A percentile compares a stretch with the other conserved stretches of the same genome.
These are phyloP conservation scores for Aspergillus cristatus DNA, from an alignment of 495 filamentous ascomycete species.

Conservation along the genomic window DNA sequence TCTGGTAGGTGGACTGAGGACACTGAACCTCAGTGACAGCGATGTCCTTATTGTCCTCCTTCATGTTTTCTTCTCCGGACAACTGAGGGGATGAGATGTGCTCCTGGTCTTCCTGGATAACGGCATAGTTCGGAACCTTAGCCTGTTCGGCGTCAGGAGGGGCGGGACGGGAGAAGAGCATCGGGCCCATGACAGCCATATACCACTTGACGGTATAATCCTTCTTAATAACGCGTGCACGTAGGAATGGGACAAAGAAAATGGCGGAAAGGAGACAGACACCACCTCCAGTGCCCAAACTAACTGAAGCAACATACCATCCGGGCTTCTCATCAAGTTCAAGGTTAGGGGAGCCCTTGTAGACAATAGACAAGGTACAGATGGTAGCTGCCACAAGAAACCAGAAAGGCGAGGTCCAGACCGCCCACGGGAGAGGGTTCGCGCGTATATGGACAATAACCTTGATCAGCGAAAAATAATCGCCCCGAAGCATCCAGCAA, in stretches of 20 bases:
- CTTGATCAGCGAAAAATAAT: slow-evolving; percentile 55
- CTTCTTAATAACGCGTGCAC: slow-evolving; percentile 45
- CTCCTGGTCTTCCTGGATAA: slow-evolving; percentile 36
- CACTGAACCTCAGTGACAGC: slow-evolving; percentile 25
- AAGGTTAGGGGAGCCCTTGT: slow-evolving; percentile 53
- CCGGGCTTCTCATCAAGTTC: slow-evolving; percentile 44
- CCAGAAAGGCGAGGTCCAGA: slow-evolving; percentile 50
- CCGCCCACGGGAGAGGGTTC: slow-evolving; percentile 47
- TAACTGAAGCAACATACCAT: slow-evolving; percentile 48
- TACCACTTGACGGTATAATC: slow-evolving; percentile 46
- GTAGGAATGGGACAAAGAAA: slow-evolving; percentile 52
- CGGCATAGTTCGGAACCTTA: slow-evolving; percentile 46
- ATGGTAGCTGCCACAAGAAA: slow-evolving; percentile 50
- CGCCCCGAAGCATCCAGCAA: slow-evolving; percentile 46
- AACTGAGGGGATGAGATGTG: slow-evolving; percentile 15
- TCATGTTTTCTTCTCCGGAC: slow-evolving; percentile 25
- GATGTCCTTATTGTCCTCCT: slow-evolving; percentile 36
- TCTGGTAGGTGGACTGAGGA: slow-evolving; percentile 40
- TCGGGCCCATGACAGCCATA: slow-evolving; percentile 42
- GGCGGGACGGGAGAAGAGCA: slow-evolving; percentile 39
- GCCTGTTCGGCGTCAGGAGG: slow-evolving; percentile 32
- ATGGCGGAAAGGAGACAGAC: slow-evolving; percentile 41
- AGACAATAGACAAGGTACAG: slow-evolving; percentile 53
- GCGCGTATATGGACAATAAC: slow-evolving; percentile 45
- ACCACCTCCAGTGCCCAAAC: slow-evolving; percentile 43